Percentiles rank a stretch among this genome's conserved stretches.
These are phyloP conservation scores for Aureobasidium subglaciale DNA, from an alignment of 2,329 filamentous ascomycete species.

Conservation along the genomic window DNA sequence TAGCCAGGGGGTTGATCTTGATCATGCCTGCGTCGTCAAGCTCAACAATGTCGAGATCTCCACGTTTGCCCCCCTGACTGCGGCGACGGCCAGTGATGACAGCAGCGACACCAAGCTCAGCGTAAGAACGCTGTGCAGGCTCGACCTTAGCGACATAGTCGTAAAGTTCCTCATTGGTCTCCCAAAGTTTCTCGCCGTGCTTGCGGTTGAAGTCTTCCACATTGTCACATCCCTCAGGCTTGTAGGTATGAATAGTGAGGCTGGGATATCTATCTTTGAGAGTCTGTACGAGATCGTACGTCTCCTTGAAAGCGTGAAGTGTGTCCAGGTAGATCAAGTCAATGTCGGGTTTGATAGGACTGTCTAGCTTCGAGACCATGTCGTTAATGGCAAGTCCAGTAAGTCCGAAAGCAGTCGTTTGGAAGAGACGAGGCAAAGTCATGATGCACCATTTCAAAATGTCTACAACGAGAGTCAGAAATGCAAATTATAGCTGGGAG, in stretches of 20 bases:
- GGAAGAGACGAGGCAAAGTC: constrained; percentile 76
- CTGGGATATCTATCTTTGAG: constrained; percentile 70
- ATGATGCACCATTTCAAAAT: constrained; percentile 88
- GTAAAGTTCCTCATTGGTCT: constrained; percentile 79
- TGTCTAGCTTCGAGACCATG: constrained; percentile 68
- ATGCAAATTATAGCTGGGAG: not conserved
- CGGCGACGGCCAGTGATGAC: constrained; percentile 86
- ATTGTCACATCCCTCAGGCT: constrained; percentile 68
- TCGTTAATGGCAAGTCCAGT: constrained; percentile 48
- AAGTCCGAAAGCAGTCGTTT: constrained; percentile 46
- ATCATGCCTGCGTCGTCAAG: constrained; percentile 84
- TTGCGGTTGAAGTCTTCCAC: constrained; percentile 70
- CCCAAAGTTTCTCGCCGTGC: constrained; percentile 79
- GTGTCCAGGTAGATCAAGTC: constrained; percentile 51
- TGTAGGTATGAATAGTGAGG: constrained; percentile 80
- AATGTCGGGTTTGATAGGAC: constrained; percentile 47
- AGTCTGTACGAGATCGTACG: constrained; percentile 50
- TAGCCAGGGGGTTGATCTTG: constrained; percentile 96
- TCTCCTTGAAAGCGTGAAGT: constrained; percentile 46
- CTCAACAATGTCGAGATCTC: constrained; percentile 84
- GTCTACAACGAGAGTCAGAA: constrained; percentile 44
- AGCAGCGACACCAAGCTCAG: constrained; percentile 77
- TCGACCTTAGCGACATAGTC: constrained; percentile 98
- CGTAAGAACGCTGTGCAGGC: constrained; percentile 85
- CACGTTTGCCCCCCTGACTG: constrained; percentile 88